phyloP scores from a whole-genome alignment of 768 basidiomycete genomes.

The Kwoniella dejecticola region DNA sequence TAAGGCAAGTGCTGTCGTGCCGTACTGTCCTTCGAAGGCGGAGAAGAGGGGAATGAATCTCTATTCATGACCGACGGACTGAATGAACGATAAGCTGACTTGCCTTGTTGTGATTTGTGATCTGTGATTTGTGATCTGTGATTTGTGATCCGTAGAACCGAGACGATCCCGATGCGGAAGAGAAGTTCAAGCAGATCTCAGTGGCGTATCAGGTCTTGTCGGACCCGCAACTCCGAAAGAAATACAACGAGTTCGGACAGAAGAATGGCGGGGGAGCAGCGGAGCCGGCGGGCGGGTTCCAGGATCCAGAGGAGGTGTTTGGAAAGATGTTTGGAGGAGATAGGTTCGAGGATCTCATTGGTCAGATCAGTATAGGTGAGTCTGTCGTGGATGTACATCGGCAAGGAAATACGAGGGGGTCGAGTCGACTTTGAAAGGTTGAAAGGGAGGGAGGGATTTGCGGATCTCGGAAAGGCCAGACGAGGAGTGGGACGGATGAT shows the following conservation, averaged over 20 bases:
- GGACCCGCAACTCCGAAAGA: constrained; percentile 52
- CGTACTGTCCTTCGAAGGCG: no score
- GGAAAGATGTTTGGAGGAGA: constrained; percentile 56
- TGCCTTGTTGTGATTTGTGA: no score
- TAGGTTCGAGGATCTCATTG: constrained; percentile 51
- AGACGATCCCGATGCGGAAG: constrained; percentile 54
- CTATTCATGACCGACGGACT: no score
- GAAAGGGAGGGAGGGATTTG: no score
- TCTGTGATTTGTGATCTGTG: no score
- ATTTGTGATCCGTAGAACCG: no score
- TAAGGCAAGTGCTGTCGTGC: constrained; percentile 46
- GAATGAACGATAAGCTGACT: no score
- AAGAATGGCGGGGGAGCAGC: constrained; percentile 53
- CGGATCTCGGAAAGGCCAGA: no score
- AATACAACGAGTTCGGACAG: constrained; percentile 55
- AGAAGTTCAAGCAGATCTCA: constrained; percentile 56
- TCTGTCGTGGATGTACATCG: neutral
- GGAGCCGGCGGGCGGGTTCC: constrained; percentile 54
- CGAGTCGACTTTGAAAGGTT: neutral
- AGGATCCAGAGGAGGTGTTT: constrained; percentile 56
- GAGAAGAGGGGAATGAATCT: no score
- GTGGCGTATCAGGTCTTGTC: constrained; percentile 56
- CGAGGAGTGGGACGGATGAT: no score
- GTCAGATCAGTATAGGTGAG: constrained; percentile 53
- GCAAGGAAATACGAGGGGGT: no score